These are phyloP conservation scores for Mycoemilia scoparia DNA, from an alignment of 192 early-diverging fungal species.

Conservation along the genomic window DNA sequence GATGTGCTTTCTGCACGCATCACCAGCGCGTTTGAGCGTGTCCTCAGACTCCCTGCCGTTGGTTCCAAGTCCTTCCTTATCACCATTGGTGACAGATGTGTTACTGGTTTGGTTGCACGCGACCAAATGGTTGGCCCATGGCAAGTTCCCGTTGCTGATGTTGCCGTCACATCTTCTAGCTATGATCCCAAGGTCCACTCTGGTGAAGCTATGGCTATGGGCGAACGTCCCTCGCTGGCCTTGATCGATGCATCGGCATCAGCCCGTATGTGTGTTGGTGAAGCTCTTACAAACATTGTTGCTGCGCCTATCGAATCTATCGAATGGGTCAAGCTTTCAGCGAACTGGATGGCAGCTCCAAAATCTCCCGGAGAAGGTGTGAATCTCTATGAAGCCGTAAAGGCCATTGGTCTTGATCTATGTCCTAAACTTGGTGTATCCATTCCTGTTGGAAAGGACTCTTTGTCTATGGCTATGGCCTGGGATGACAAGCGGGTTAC, in stretches of 20 bases:
- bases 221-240: constrained; percentile 82
- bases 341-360: constrained; percentile 98
- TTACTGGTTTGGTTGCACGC: constrained; percentile 85
- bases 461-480: constrained; percentile 97
- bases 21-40: constrained; percentile 46
- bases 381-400: constrained; percentile 78
- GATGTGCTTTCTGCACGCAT: constrained; percentile 20
- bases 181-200: constrained; percentile 34
- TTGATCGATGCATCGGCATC: constrained; percentile 71
- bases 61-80: constrained; percentile 91
- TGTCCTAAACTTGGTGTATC: constrained; percentile 84
- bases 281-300: constrained; percentile 77
- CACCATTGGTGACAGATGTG: constrained; percentile 92
- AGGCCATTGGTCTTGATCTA: constrained; percentile 81
- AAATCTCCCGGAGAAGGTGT: constrained; percentile 81
- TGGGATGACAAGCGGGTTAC: constrained; percentile 60
- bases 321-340: constrained; percentile 62
- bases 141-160: constrained; percentile 97
- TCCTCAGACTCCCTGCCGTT: constrained; percentile 74
- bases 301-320: constrained; percentile 67
- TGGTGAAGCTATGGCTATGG: constrained; percentile 97
- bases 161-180: constrained; percentile 68
- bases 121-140: constrained; percentile 99
- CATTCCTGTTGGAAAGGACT: constrained; percentile 98
- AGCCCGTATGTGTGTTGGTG: constrained; percentile 93